Evolutionary conservation across 192 early-diverging fungal genomes (phyloP).

Genomic region (Endogone sp.): DNA sequence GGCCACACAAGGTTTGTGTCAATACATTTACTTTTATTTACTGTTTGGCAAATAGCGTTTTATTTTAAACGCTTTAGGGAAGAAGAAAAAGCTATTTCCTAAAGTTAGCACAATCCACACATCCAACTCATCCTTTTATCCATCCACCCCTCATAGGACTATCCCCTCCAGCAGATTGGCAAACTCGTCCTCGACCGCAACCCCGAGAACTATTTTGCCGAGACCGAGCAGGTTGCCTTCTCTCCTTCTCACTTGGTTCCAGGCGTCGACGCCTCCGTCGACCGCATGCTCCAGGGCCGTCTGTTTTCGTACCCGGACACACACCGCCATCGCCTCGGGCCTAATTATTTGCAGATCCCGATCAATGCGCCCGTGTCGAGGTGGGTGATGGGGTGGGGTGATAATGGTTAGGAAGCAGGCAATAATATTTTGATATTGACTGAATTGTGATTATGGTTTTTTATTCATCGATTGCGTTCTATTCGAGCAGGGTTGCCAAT

Average conservation of each 20-base stretch:
- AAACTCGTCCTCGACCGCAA: slow-evolving; percentile 77
- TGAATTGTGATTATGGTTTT: too few species aligned
- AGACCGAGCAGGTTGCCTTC: slow-evolving; percentile 82
- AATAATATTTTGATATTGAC: too few species aligned
- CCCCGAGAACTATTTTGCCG: slow-evolving; percentile 83
- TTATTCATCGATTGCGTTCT: too few species aligned
- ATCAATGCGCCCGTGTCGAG: slow-evolving; percentile 69
- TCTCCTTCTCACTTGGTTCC: slow-evolving; percentile 74
- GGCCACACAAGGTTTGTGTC: slow-evolving; percentile 57
- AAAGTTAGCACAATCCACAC: too few species aligned
- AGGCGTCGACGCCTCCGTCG: slow-evolving; percentile 74
- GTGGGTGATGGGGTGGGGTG: not conserved
- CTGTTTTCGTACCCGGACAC: slow-evolving; percentile 84
- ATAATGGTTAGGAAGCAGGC: not conserved
- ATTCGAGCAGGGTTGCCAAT: slow-evolving; percentile 54
- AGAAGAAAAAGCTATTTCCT: too few species aligned
- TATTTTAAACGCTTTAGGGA: too few species aligned
- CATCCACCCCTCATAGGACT: slow-evolving; percentile 34
- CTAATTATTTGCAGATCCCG: slow-evolving; percentile 78
- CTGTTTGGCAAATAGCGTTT: too few species aligned
- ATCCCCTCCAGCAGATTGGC: slow-evolving; percentile 72
- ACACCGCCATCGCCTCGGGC: slow-evolving; percentile 78
- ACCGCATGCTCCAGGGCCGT: slow-evolving; percentile 83
- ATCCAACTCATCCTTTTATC: not conserved
- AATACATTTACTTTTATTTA: too few species aligned